Evolutionary conservation across 805 yeast genomes (phyloP).

Genomic region (Candida tammaniensis): DNA sequence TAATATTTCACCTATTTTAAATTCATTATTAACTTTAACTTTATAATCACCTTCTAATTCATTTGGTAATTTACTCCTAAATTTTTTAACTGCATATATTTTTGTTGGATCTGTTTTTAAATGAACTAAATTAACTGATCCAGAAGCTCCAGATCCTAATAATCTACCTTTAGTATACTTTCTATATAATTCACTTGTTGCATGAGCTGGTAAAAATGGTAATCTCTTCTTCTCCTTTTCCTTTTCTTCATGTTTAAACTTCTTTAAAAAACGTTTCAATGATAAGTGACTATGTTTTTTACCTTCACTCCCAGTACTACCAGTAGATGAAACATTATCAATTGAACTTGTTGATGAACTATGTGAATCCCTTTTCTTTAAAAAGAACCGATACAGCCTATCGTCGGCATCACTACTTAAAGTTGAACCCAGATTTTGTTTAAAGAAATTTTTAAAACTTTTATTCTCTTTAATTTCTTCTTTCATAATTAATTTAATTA

Average conservation of each 20-base stretch:
- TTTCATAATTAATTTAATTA: slow-evolving; percentile 2
- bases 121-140: slow-evolving; percentile 80
- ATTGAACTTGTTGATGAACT: slow-evolving; percentile 10
- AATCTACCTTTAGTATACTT: slow-evolving; percentile 66
- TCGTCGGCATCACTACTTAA: slow-evolving; percentile 6
- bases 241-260: slow-evolving; percentile 26
- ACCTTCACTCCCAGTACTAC: slow-evolving; percentile 5
- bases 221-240: slow-evolving; percentile 7
- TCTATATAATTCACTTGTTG: slow-evolving; percentile 28
- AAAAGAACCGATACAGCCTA: slow-evolving; percentile 10
- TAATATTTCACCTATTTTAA: slow-evolving; percentile 72
- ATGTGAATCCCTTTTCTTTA: slow-evolving; percentile 12
- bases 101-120: slow-evolving; percentile 49
- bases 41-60: slow-evolving; percentile 71
- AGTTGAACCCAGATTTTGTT: slow-evolving; percentile 5
- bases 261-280: slow-evolving; percentile 53
- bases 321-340: slow-evolving; percentile 11
- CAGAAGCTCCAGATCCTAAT: slow-evolving; percentile 93
- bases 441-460: slow-evolving; percentile 13
- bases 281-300: slow-evolving; percentile 25
- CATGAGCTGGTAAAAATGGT: slow-evolving; percentile 15
- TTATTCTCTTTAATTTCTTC: slow-evolving; percentile 5
- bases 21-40: slow-evolving; percentile 79
- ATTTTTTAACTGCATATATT: slow-evolving; percentile 83
- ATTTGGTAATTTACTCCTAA: slow-evolving; percentile 59